These are phyloP conservation scores for Hyaloscypha variabilis DNA, from an alignment of 495 filamentous ascomycete species.

Conservation along the genomic window DNA sequence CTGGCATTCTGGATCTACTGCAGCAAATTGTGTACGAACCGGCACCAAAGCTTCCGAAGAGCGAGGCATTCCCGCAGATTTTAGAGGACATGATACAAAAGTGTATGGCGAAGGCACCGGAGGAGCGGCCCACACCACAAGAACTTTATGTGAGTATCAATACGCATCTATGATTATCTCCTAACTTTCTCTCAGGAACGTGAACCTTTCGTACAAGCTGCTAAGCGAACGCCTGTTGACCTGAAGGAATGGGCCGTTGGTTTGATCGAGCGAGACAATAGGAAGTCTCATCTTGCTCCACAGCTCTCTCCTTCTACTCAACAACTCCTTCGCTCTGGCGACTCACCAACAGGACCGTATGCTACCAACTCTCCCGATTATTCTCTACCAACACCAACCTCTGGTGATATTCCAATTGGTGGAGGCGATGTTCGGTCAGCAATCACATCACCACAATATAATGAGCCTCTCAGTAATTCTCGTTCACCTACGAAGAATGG, in stretches of 20 bases:
- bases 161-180: background rate
- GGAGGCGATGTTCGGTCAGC: slow-evolving; percentile 45
- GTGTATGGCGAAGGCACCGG: slow-evolving; percentile 86
- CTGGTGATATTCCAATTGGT: slow-evolving; percentile 68
- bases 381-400: slow-evolving; percentile 57
- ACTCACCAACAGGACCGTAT: slow-evolving; percentile 44
- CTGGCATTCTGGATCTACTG: slow-evolving; percentile 92
- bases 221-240: slow-evolving; percentile 91
- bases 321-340: slow-evolving; percentile 55
- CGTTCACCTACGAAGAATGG: slow-evolving; percentile 41
- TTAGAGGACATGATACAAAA: slow-evolving; percentile 96
- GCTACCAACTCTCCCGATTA: slow-evolving; percentile 38
- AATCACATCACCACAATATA: slow-evolving; percentile 31
- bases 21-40: slow-evolving; percentile 98
- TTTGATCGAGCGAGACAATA: slow-evolving; percentile 88
- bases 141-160: slow-evolving; percentile 68
- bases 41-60: slow-evolving; percentile 90
- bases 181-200: slow-evolving; percentile 62
- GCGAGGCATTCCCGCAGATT: slow-evolving; percentile 92
- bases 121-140: slow-evolving; percentile 85
- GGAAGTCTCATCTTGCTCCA: slow-evolving; percentile 85
- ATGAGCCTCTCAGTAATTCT: slow-evolving; percentile 16
- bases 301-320: slow-evolving; percentile 61
- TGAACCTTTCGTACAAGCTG: slow-evolving; percentile 91
- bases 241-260: slow-evolving; percentile 86